Conservation (phyloP, 2,329 filamentous ascomycete species). For the Esteya vermicola region DNA sequence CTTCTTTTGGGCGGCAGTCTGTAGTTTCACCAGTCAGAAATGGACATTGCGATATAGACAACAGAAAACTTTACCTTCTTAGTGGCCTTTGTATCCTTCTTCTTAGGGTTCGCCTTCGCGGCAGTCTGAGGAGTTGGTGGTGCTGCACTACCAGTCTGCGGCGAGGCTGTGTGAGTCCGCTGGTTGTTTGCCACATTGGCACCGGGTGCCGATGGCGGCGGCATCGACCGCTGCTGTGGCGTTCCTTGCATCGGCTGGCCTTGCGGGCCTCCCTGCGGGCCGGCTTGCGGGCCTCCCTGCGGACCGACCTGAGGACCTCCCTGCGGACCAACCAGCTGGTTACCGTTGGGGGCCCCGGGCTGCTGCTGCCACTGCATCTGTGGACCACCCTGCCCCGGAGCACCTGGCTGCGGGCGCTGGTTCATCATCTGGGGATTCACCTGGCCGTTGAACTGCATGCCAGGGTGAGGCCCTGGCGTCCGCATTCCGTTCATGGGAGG, state of each 20-base stretch:
- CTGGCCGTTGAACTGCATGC: constrained; percentile 37
- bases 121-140: constrained; percentile 64
- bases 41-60: no score
- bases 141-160: constrained; percentile 48
- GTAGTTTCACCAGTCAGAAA: constrained; percentile 13
- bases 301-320: no score
- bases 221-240: constrained; percentile 59
- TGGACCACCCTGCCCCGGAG: constrained; percentile 16
- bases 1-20: constrained; percentile 48
- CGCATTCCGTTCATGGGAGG: constrained; percentile 53
- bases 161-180: constrained; percentile 44
- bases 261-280: no score
- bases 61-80: constrained; percentile 44
- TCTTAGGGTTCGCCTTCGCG: constrained; percentile 66
- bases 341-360: constrained; percentile 24
- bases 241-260: constrained; percentile 46
- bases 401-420: constrained; percentile 7
- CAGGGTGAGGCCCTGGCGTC: constrained; percentile 54
- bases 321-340: constrained; percentile 21
- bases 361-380: constrained; percentile 36
- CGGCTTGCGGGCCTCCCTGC: no score
- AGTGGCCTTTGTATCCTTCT: constrained; percentile 53
- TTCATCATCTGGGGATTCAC: constrained; percentile 49
- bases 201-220: constrained; percentile 47
- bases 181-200: constrained; percentile 25